phyloP scores from a whole-genome alignment of 83 land plant species.

The Larix sibirica region DNA sequence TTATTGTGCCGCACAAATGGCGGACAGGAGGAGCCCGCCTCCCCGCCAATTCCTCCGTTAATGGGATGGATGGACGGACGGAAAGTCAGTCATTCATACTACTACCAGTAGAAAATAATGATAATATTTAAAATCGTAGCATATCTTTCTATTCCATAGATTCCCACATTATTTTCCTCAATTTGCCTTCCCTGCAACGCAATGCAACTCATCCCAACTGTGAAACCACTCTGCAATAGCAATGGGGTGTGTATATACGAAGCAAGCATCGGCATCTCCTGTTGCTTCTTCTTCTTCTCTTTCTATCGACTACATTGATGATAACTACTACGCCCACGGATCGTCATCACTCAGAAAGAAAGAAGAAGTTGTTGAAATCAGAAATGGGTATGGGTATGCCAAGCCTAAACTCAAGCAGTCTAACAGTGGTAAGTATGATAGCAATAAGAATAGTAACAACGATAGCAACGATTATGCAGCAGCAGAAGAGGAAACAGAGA shows the following conservation, averaged over 20 bases:
- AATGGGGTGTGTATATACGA: constrained; percentile 11
- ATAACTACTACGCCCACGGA: not conserved
- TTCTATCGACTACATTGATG: too few relatives aligned
- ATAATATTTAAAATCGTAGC: not conserved
- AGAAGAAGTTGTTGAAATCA: not conserved
- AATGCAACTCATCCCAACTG: not conserved
- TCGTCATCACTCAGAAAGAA: not conserved
- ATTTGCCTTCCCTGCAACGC: not conserved
- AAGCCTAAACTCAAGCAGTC: too few relatives aligned
- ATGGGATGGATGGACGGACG: too few relatives aligned
- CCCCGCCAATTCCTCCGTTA: constrained; percentile 6
- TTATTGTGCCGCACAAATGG: not conserved
- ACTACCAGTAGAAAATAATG: too few relatives aligned
- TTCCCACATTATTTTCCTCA: not conserved
- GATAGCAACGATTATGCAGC: too few relatives aligned
- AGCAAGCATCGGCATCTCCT: not conserved
- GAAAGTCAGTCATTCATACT: too few relatives aligned
- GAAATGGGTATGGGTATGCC: not conserved
- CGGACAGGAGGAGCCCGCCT: constrained; percentile 7
- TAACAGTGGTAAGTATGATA: too few relatives aligned
- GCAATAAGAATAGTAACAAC: too few relatives aligned
- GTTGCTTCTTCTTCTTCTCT: not conserved
- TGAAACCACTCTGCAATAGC: not conserved
- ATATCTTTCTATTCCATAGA: not conserved
- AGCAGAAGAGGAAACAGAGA: too few relatives aligned